Base-by-base conservation (phyloP, 2,329 filamentous ascomycete genomes). In the Paecilomyces sp. region DNA sequence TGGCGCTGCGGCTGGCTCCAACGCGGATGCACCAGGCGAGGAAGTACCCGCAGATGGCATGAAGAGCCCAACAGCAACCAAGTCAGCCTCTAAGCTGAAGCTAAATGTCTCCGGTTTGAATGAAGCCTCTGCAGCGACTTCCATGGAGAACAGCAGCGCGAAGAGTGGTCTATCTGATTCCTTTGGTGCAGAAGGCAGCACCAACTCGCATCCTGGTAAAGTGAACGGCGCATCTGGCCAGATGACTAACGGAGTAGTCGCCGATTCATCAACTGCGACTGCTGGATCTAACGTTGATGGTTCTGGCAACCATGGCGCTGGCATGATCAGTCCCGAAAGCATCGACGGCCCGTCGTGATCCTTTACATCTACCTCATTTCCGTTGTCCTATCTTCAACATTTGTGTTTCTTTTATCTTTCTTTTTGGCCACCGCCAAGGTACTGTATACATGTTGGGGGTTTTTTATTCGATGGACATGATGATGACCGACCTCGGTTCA, bases 321-420 rank as follows among this genome's bases (percentile, higher is more conserved):
- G 88, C 22, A 91, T 93, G 85, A 91, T 93, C 81, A 94, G 90
- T 70, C 91, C 91, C 3, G 87, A 93, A 76, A 92, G 90, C 73
- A 85, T 91, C 65, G 82, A 83, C 74, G 78, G 69, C 60, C 78
- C 73, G 65, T 63, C 57, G 60, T 62, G 34, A 67, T 52, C 33
- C 55, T 33, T 18, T 22, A 51, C 31, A 22, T 31, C n/a, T 54
- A 41, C 33, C 28, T 13, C 22, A 34, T 47, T n/a, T 28, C 36
- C 31, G 57, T 57, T 18, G 18, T 28, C 51, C 51, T 53, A 53
- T 53, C 51, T 53, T 13, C 51, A 4, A 53, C 11, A 53, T 53
- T 11, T 53, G 28, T 30, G 18, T 53, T 13, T 53, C 25, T n/a
- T 30, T 25, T 12, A 28, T 13, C 22, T 30, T 22, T 25, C 11